Evolutionary conservation across 345 rosid species (phyloP), one percentile per base, ranked within the genome.

Genomic region (Firmiana major): DNA sequence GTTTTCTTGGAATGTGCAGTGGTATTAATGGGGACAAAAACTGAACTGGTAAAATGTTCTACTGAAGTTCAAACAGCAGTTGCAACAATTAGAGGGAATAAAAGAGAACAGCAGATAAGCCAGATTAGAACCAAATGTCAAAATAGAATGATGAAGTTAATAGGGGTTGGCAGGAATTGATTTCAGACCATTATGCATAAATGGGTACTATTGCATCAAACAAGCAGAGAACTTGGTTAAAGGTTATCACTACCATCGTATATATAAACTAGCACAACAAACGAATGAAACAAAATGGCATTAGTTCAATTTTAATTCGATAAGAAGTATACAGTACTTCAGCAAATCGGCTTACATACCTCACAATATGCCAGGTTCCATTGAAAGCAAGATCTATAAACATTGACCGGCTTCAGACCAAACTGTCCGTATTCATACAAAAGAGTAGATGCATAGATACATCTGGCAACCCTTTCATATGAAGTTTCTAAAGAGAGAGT

Each of bases 391-490:
- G 83, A 79, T 45, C 45, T 74, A 43, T 19, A 53, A 38, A 74
- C 77, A 51, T 75, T 78, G 51, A 72, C 79, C 22, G 77, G 79
- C 78, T 72, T 86, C 73, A 80, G 76, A 67, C 82, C 82, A 53
- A 82, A 75, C 26, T 79, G 83, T 53, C 81, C 79, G 54, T 83
- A 80, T 72, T 89, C 90, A 77, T 85, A 82, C 75, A 89, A 71
- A 79, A 89, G 83, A 10, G 90, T 87, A 26, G 90, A 89, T 40
- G 85, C 63, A 71, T 85, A 89, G 48, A 87, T 77, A 53, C 92
- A 89, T 80, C 86, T 64, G 22, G 83, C 51, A 63, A 84, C 88
- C 83, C 81, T 89, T 74, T 85, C 92, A 63, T 89, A 89, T 5
- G 90, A 89, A 54, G 89, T 87, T 76, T 84, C 88, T 71, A 89